Base-by-base conservation (phyloP, 495 filamentous ascomycete species). In the Xylaria telfairii region DNA sequence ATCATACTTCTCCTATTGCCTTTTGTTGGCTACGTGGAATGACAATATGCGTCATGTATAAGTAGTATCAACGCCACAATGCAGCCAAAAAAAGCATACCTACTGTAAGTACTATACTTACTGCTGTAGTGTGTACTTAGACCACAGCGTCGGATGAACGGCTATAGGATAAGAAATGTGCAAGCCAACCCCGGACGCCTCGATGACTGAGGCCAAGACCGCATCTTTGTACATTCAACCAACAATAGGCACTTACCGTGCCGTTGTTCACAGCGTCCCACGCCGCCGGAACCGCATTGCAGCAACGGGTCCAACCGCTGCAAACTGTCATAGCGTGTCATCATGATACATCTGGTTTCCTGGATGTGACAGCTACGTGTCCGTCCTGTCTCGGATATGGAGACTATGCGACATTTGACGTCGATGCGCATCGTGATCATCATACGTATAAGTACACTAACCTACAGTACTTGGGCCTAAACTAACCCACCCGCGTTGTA, bases 231-330 rank as follows among this genome's bases (percentile, higher is more conserved):
- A 26, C 53, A 56, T 17, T 54, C n/a, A n/a, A n/a, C n/a, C n/a
- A n/a, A n/a, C n/a, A n/a, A n/a, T n/a, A n/a, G n/a, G n/a, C n/a
- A n/a, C n/a, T n/a, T n/a, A n/a, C n/a, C n/a, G n/a, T n/a, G n/a
- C n/a, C n/a, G 46, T 19, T 21, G 8, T 49, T n/a, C n/a, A 57
- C 34, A 60, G 39, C 30, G 62, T 65, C 28, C 64, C 64, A 66
- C 34, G 46, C 64, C 54, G 64, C 42, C 64, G 64, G 64, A 54
- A 66, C 64, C 17, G 47, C 64, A 54, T 12, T 54, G 64, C 64
- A 51, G 63, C 39, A 12, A 51, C 46, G 46, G 46, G 28, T n/a
- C 44, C 64, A 53, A n/a, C 46, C 64, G 60, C 21, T 63, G 41
- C 60, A 46, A 63, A 41, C 39, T n/a, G 26, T 39, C 37, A 65